Percentiles rank a stretch among this genome's conserved stretches.
These are phyloP conservation scores for Naganishia kalamii DNA, from an alignment of 768 basidiomycete species.

Conservation along the genomic window DNA sequence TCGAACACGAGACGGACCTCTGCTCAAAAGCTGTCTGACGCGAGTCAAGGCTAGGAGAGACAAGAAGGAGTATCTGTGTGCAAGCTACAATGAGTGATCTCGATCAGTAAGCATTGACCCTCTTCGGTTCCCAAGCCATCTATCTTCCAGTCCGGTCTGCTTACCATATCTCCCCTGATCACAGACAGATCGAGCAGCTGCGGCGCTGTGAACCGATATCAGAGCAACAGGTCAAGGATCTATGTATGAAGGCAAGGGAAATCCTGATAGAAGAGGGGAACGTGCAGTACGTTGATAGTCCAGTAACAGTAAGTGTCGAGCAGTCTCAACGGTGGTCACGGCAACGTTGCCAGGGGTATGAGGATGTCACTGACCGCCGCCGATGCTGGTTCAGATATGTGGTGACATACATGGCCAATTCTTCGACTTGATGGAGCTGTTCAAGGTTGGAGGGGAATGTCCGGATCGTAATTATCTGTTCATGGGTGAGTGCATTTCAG, in stretches of 20 bases:
- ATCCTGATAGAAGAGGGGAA: conserved; percentile 97
- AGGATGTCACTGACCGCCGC: neutral
- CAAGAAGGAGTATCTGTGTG: neutral
- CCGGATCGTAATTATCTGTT: conserved; percentile 92
- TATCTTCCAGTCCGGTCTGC: neutral
- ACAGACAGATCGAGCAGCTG: conserved; percentile 20
- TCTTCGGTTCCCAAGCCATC: too few species aligned
- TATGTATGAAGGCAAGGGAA: conserved; percentile 93
- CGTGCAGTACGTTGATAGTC: conserved; percentile 90
- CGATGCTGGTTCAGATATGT: conserved; percentile 46
- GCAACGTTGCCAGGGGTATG: neutral
- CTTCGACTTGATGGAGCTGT: conserved; percentile 82
- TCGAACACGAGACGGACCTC: too few species aligned
- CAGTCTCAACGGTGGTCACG: neutral
- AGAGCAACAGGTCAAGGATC: conserved; percentile 87
- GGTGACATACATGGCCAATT: conserved; percentile 98
- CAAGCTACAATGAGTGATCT: conserved; percentile 16
- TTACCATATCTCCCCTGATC: neutral
- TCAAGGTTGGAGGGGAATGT: conserved; percentile 75
- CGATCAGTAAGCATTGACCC: conserved; percentile 13
- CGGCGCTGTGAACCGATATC: conserved; percentile 85
- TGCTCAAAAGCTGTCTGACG: too few species aligned
- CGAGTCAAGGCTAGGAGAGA: neutral
- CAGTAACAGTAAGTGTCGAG: conserved; percentile 60
- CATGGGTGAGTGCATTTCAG: conserved; percentile 53